Evolutionary conservation across 2,329 filamentous ascomycete genomes (phyloP).

Genomic region (Apiospora malaysiana): DNA sequence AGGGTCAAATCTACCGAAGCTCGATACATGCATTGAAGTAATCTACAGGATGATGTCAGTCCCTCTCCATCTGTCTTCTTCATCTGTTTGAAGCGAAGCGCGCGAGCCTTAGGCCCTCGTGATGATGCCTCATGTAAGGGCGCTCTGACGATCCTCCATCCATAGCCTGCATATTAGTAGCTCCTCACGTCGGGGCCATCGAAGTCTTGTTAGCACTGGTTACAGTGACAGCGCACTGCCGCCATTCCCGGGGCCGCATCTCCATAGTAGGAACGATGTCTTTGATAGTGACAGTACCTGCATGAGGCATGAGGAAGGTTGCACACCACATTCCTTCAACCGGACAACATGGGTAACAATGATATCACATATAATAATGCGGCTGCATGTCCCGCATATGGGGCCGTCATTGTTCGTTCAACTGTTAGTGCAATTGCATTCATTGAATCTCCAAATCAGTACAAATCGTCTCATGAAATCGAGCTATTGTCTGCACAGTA

Average conservation of each 20-base stretch:
- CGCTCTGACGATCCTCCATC: background rate
- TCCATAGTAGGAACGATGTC: background rate
- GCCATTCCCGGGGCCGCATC: background rate
- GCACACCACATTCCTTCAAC: background rate
- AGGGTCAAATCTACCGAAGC: background rate
- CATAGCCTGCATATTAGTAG: background rate
- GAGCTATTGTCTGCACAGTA: background rate
- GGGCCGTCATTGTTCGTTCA: background rate
- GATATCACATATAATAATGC: conserved; percentile 3
- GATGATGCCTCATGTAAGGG: conserved; percentile 3
- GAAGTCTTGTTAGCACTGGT: background rate
- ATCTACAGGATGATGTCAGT: conserved; percentile 8
- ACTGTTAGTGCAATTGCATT: background rate
- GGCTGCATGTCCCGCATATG: background rate
- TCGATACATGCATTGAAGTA: background rate
- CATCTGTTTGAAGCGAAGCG: background rate
- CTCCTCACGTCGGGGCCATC: background rate
- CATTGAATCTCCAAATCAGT: background rate
- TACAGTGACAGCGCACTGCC: background rate
- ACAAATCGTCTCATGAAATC: background rate
- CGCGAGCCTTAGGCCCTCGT: background rate
- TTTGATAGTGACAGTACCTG: conserved; percentile 11
- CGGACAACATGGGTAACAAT: background rate
- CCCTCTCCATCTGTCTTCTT: background rate
- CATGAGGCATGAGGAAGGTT: background rate